These are phyloP conservation scores for Corylus avellana DNA, from an alignment of 306 rosid genomes.

Conservation along the genomic window DNA sequence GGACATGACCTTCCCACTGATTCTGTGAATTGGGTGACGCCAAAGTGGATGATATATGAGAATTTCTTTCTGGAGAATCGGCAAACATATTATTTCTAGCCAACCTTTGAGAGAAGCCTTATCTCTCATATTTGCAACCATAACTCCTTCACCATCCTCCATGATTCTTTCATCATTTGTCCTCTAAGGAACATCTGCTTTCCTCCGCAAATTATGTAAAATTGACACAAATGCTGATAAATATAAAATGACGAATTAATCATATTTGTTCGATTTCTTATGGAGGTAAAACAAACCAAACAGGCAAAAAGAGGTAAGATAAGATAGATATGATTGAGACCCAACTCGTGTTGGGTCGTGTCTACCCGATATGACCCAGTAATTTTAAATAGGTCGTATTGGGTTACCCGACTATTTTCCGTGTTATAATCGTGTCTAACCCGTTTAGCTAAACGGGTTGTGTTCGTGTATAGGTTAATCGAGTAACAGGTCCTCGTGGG, in stretches of 20 bases:
- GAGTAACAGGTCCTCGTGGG: too few relatives aligned
- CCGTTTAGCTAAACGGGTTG: too few relatives aligned
- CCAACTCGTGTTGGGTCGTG: too few relatives aligned
- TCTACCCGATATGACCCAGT: too few relatives aligned
- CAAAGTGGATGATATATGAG: slow-evolving; percentile 29
- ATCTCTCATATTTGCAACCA: slow-evolving; percentile 55
- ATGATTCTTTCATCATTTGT: slow-evolving; percentile 53
- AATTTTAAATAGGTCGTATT: too few relatives aligned
- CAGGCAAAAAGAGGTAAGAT: too few relatives aligned
- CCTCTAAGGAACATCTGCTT: slow-evolving; percentile 61
- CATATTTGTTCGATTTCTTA: slow-evolving; percentile 65
- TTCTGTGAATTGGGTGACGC: slow-evolving; percentile 38
- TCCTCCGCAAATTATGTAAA: slow-evolving; percentile 72
- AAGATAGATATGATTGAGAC: too few relatives aligned
- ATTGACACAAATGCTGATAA: slow-evolving; percentile 58
- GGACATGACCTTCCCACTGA: slow-evolving; percentile 59
- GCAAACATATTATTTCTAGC: slow-evolving; percentile 61
- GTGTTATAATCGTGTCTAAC: too few relatives aligned
- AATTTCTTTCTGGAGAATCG: too few relatives aligned
- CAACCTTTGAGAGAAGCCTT: slow-evolving; percentile 57
- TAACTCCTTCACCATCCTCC: slow-evolving; percentile 79
- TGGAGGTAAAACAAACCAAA: too few relatives aligned
- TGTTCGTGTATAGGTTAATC: too few relatives aligned
- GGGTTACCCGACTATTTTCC: too few relatives aligned
- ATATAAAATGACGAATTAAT: slow-evolving; percentile 71